Evolutionary conservation across 352 stramenopile genomes (phyloP).

Genomic region (Lagenidium giganteum): DNA sequence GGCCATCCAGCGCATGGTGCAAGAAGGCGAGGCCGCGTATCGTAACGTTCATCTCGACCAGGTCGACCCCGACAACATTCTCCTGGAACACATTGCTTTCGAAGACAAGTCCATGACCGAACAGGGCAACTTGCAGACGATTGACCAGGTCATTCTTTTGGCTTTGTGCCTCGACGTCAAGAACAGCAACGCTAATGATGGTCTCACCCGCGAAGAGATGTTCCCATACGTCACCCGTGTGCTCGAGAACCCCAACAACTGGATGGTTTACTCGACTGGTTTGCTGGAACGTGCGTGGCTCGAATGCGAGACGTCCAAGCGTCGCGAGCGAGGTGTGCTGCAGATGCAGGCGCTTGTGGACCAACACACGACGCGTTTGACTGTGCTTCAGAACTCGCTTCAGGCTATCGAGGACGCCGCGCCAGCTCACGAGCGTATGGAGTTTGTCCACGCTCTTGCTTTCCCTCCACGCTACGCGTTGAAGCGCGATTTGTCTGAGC

Average conservation of each 20-base stretch:
- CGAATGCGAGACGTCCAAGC: conserved; percentile 92
- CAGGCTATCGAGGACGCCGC: conserved; percentile 88
- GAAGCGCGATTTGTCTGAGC: conserved; percentile 90
- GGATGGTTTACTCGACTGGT: conserved; percentile 95
- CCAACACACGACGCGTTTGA: conserved; percentile 93
- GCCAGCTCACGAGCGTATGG: conserved; percentile 85
- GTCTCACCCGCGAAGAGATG: conserved; percentile 95
- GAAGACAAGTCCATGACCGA: conserved; percentile 57
- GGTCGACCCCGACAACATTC: conserved; percentile 82
- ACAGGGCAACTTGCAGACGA: conserved; percentile 68
- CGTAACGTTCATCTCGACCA: conserved; percentile 86
- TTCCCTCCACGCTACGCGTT: conserved; percentile 93
- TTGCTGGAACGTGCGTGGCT: conserved; percentile 92
- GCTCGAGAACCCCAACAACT: conserved; percentile 92
- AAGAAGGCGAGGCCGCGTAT: conserved; percentile 64
- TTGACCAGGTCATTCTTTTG: conserved; percentile 89
- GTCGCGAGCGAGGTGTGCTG: conserved; percentile 91
- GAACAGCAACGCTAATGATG: conserved; percentile 94
- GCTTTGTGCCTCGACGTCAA: conserved; percentile 96
- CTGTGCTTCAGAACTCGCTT: conserved; percentile 84
- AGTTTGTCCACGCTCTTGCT: conserved; percentile 89
- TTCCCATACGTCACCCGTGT: conserved; percentile 92
- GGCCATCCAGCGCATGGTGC: conserved; percentile 52
- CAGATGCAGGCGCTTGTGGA: conserved; percentile 96
- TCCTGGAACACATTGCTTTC: conserved; percentile 91